Evolutionary conservation across 1,284 basidiomycete species (phyloP), one percentile per base, ranked within the genome.

Genomic region (Dichomitus squalens): DNA sequence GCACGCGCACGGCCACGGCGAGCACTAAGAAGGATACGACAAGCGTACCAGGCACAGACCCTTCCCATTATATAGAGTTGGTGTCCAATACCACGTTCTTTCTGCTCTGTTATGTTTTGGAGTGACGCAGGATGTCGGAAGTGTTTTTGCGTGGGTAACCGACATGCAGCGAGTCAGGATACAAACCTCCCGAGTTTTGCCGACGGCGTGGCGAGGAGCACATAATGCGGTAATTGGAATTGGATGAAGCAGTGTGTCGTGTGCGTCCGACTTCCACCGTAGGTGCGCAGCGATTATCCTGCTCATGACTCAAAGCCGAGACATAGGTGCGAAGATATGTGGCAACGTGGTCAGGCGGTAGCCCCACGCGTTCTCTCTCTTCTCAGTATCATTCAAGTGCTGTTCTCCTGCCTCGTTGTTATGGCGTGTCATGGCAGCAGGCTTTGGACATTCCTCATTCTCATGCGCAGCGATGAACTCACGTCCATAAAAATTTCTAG

Each of bases 1-100:
- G 25, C 91, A 93, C 63, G 66, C 88, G 58, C 87, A 86, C 5
- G 69, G 64, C 9, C 69, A 71, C 41, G 72, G 57, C 36, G 64
- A 56, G 23, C 71, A 74, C 66, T 72, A 66, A 61, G 40, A 21
- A n/a, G 23, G 20, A 9, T 55, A 55, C 46, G 55, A 27, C 51
- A 31, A 23, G n/a, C 58, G 43, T 58, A 63, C 44, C 21, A 31
- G 47, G n/a, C 41, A 29, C 38, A 16, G 35, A 48, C 39, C 21
- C 27, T 9, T 52, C 48, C 43, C 7, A 29, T 36, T 50, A 41
- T 34, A 29, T 54, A 58, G 54, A 54, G 38, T 34, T 23, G 46
- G 55, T 50, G 57, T 40, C 50, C 56, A 63, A 60, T 60, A 21
- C 49, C 50, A 49, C 47, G 34, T 53, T 48, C 53, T 44, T 54